phyloP scores from a whole-genome alignment of 148 eudicot genomes.

The Persicaria tinctoria region DNA sequence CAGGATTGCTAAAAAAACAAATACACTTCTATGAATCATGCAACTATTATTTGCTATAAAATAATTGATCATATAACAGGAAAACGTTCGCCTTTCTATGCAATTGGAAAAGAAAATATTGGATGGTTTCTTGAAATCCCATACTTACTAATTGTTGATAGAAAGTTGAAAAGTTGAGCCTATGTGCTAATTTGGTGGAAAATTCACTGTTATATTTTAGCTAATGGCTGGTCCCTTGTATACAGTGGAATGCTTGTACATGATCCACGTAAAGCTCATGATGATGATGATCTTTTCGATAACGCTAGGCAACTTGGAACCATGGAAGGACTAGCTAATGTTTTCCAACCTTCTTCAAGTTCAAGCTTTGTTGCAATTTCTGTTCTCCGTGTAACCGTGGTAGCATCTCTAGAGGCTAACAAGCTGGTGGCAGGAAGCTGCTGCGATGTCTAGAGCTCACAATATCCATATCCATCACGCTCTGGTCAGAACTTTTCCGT shows the following conservation, averaged over 20 bases:
- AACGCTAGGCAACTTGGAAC: constrained; percentile 57
- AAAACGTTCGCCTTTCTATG: not conserved
- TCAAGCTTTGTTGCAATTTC: constrained; percentile 31
- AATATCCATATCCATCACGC: not conserved
- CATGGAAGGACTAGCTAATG: constrained; percentile 32
- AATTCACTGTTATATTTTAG: not conserved
- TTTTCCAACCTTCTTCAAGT: constrained; percentile 46
- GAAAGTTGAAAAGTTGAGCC: not conserved
- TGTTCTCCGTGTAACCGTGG: too few relatives aligned
- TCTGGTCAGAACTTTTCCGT: too few relatives aligned
- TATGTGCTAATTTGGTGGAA: constrained; percentile 1
- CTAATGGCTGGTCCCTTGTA: not conserved
- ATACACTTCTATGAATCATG: too few relatives aligned
- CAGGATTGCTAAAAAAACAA: too few relatives aligned
- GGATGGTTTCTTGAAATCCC: not conserved
- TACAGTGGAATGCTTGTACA: constrained; percentile 77
- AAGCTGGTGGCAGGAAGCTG: constrained; percentile 52
- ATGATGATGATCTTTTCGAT: constrained; percentile 51
- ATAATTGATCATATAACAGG: not conserved
- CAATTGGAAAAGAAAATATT: not conserved
- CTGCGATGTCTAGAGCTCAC: constrained; percentile 50
- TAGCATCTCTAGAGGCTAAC: too few relatives aligned
- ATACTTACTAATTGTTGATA: not conserved
- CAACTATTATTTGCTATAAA: too few relatives aligned
- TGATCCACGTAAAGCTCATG: constrained; percentile 43